phyloP scores from a whole-genome alignment of 495 filamentous ascomycete genomes.

The Viridothelium virens region DNA sequence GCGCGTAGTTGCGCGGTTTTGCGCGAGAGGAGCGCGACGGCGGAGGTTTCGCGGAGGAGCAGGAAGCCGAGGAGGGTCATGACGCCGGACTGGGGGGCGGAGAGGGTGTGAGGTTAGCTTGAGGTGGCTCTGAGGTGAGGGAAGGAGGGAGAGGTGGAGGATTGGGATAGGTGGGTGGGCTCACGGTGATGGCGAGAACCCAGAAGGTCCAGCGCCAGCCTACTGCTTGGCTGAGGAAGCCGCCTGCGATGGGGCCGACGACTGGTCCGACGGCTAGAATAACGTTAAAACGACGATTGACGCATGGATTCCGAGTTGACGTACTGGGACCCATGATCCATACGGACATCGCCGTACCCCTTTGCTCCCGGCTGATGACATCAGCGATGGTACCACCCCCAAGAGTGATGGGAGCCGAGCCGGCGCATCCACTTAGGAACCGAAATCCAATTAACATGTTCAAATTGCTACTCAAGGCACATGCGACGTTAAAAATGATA shows the following conservation, averaged over 20 bases:
- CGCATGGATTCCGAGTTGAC: neutral
- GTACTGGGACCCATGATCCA: slow-evolving; percentile 41
- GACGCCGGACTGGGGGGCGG: slow-evolving; percentile 23
- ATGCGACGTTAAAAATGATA: slow-evolving; percentile 41
- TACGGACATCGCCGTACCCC: slow-evolving; percentile 42
- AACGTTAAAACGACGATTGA: neutral
- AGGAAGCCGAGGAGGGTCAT: slow-evolving; percentile 19
- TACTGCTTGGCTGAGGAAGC: slow-evolving; percentile 29
- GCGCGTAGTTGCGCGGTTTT: slow-evolving; percentile 29
- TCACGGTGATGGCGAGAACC: slow-evolving; percentile 32
- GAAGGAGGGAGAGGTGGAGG: slow-evolving; percentile 20
- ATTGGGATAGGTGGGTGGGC: slow-evolving; percentile 15
- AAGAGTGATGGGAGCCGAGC: slow-evolving; percentile 39
- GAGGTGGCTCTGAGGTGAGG: neutral
- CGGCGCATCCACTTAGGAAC: slow-evolving; percentile 40
- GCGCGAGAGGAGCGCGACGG: slow-evolving; percentile 27
- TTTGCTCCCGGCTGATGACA: slow-evolving; percentile 37
- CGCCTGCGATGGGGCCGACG: slow-evolving; percentile 40
- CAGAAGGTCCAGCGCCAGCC: slow-evolving; percentile 38
- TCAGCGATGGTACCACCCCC: slow-evolving; percentile 46
- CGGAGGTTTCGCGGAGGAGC: slow-evolving; percentile 30
- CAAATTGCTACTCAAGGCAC: slow-evolving; percentile 38
- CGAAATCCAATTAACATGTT: slow-evolving; percentile 43
- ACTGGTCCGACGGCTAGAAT: slow-evolving; percentile 23
- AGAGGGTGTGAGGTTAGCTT: neutral